Base-by-base conservation (phyloP, 345 rosid genomes). In the Euphorbia lathyris region DNA sequence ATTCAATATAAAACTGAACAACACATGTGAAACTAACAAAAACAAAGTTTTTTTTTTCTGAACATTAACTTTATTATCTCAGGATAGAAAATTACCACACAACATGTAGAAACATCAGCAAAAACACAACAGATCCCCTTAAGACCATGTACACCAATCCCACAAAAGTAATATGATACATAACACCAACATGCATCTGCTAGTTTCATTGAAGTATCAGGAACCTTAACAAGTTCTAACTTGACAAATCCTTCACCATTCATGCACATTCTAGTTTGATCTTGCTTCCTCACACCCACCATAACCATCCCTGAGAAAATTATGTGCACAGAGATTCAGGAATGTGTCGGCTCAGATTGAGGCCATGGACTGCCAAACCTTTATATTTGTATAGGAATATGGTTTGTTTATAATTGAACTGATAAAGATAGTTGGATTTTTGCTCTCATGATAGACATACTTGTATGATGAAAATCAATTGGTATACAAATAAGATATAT, bases 181-280 rank as follows among this genome's bases (percentile, higher is more conserved):
- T n/a, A n/a, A n/a, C n/a, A n/a, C n/a, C n/a, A n/a, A n/a, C n/a
- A n/a, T n/a, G n/a, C n/a, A n/a, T n/a, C n/a, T n/a, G n/a, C n/a
- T n/a, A 23, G 30, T 50, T 16, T 66, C 69, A 13, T 19, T 9
- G 70, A 53, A 53, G 58, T 64, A 29, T 73, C 66, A 23, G 71
- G 66, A 32, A 59, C 17, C 16, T 58, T 59, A 11, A 64, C 70
- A 11, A 45, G 14, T 6, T 22, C 36, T 4, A 73, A 36, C 34
- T 67, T 61, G 3, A 61, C 27, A 42, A 67, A 55, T 10, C 77
- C 72, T 50, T 74, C 77, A 23, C 77, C 73, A 36, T 64, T 22
- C 13, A 30, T 30, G 25, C 67, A 62, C 5, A 50, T 9, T 40
- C 43, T 40, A 25, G 67, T 16, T 3, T 71, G 13, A 22, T 14